Percentiles rank a stretch among this genome's conserved stretches.
These are phyloP conservation scores for Warburgia ugandensis DNA, from an alignment of 164 flowering plant species.

Conservation along the genomic window DNA sequence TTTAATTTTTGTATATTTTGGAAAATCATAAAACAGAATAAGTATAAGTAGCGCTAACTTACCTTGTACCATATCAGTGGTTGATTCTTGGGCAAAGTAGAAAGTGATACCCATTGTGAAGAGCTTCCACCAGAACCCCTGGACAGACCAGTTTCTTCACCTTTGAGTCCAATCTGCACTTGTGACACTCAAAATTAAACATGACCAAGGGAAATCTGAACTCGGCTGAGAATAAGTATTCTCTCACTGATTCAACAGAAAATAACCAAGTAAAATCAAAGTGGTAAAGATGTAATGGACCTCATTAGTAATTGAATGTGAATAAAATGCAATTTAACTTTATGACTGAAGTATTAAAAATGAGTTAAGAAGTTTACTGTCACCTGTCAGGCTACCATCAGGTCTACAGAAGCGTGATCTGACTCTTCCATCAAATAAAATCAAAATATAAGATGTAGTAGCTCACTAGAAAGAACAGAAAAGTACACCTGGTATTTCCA, in stretches of 20 bases:
- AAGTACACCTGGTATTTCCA: conserved; percentile 87
- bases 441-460: background rate
- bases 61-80: conserved; percentile 97
- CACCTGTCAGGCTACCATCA: no score
- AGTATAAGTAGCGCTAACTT: conserved; percentile 3
- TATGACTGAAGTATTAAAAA: no score
- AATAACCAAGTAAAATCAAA: no score
- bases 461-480: background rate
- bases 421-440: background rate
- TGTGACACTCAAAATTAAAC: conserved; percentile 6
- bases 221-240: no score
- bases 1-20: background rate
- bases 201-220: background rate
- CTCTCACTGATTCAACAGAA: no score
- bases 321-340: no score
- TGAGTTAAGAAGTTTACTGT: no score
- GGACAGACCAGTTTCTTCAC: conserved; percentile 64
- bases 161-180: conserved; percentile 75
- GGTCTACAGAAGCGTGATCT: no score
- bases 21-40: background rate
- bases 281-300: no score
- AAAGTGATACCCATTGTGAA: conserved; percentile 51
- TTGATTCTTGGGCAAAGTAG: conserved; percentile 58
- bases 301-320: no score
- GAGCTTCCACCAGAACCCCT: conserved; percentile 41